phyloP scores from a whole-genome alignment of 2,329 filamentous ascomycete genomes.

The Pseudogymnoascus sp. region DNA sequence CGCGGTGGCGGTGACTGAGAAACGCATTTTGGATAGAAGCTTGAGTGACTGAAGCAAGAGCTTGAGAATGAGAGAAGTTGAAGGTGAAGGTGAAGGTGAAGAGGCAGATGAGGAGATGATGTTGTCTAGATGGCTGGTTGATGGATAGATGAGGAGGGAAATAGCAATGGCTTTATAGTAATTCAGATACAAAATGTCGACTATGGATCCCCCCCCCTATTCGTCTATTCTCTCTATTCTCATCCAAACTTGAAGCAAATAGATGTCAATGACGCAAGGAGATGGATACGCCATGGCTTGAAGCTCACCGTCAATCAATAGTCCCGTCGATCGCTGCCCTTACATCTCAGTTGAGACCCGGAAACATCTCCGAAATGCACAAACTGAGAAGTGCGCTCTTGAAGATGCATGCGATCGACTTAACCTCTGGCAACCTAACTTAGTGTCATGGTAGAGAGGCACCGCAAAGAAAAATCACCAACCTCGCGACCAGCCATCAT shows the following conservation, averaged over 20 bases:
- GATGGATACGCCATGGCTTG: background rate
- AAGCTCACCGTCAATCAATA: constrained; percentile 5
- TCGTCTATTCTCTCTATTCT: background rate
- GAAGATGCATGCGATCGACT: background rate
- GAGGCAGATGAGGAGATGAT: background rate
- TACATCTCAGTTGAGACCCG: background rate
- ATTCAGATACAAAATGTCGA: background rate
- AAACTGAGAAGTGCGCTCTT: background rate
- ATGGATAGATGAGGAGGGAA: background rate
- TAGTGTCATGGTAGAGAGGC: background rate
- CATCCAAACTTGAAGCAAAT: background rate
- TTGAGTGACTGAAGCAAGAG: background rate
- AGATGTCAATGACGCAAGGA: background rate
- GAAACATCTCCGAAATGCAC: background rate
- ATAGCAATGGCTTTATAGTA: background rate
- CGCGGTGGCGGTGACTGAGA: background rate
- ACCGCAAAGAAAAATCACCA: background rate
- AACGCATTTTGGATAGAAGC: background rate
- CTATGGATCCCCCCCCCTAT: background rate
- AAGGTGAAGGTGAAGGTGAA: background rate
- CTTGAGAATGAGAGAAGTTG: background rate
- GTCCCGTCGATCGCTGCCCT: background rate
- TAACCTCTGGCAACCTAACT: background rate
- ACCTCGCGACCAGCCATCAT: background rate
- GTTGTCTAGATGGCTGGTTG: background rate